phyloP scores from a whole-genome alignment of 2,329 filamentous ascomycete species.

The Trichoderma guizhouense region DNA sequence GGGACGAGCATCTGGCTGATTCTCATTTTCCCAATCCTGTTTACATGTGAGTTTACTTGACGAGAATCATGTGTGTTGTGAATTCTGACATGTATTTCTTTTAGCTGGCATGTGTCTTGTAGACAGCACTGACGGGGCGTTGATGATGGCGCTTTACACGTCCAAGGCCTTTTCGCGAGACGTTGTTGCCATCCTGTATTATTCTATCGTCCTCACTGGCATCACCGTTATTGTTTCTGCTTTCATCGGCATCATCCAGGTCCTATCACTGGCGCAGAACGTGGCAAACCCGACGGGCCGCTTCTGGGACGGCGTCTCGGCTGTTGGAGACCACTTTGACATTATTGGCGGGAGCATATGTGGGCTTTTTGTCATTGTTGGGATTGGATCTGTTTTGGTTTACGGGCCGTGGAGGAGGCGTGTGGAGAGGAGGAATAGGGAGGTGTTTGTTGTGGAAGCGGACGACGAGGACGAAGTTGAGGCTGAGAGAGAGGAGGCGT shows the following conservation, averaged over 20 bases:
- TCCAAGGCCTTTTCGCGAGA: slow-evolving; percentile 75
- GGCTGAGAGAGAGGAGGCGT: slow-evolving; percentile 3
- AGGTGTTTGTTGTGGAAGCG: not conserved
- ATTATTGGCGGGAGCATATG: slow-evolving; percentile 85
- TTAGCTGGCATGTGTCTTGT: slow-evolving; percentile 91
- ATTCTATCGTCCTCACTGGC: slow-evolving; percentile 80
- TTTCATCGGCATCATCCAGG: slow-evolving; percentile 81
- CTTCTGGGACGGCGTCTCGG: slow-evolving; percentile 89
- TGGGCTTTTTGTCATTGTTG: slow-evolving; percentile 76
- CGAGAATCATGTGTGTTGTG: not conserved
- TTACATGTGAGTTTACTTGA: slow-evolving; percentile 60
- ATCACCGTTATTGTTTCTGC: slow-evolving; percentile 81
- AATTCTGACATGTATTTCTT: not conserved
- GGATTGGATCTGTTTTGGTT: slow-evolving; percentile 65
- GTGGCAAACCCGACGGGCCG: slow-evolving; percentile 66
- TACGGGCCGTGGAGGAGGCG: slow-evolving; percentile 75
- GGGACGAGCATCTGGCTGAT: slow-evolving; percentile 94
- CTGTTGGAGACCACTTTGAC: slow-evolving; percentile 76
- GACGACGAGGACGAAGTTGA: slow-evolving; percentile 18
- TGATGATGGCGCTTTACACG: slow-evolving; percentile 94
- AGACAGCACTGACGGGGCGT: slow-evolving; percentile 86
- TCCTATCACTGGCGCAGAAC: slow-evolving; percentile 74
- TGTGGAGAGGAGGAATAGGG: slow-evolving; percentile 31
- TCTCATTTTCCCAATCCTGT: slow-evolving; percentile 82
- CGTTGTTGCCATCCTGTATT: slow-evolving; percentile 86